A percentile compares a stretch with the other conserved stretches of the same genome.
phyloP scores from a whole-genome alignment of 805 yeast species.

The Ogataea ramenticola region DNA sequence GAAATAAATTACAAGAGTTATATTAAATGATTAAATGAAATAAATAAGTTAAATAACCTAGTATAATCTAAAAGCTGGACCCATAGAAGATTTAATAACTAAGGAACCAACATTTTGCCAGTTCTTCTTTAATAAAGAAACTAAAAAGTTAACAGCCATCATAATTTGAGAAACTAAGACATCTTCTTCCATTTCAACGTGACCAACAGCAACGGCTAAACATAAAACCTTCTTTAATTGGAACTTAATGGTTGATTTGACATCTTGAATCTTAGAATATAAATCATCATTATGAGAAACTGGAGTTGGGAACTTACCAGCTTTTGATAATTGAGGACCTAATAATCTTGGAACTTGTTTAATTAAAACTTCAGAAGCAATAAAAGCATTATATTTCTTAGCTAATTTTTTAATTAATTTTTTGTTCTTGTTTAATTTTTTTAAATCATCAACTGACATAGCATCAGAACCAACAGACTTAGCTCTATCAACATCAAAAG shows the following conservation, averaged over 20 bases:
- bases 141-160: constrained; percentile 98
- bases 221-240: constrained; percentile 99
- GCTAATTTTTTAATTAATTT: constrained; percentile 99
- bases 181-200: constrained; percentile 99
- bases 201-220: constrained; percentile 98
- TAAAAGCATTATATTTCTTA: constrained; percentile 99
- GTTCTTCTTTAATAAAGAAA: constrained; percentile 98
- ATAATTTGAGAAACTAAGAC: constrained; percentile 93
- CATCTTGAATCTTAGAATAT: constrained; percentile 92
- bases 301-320: constrained; percentile 99
- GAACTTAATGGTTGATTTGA: constrained; percentile 99
- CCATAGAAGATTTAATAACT: constrained; percentile 99
- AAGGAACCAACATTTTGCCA: constrained; percentile 99
- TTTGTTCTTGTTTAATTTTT: constrained; percentile 99
- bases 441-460: constrained; percentile 99
- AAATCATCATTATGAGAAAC: constrained; percentile 99
- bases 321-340: constrained; percentile 99
- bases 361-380: constrained; percentile 98
- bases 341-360: constrained; percentile 99
- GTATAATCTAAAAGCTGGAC: constrained; percentile 99
- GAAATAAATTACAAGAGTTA: no score
- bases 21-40: neutral
- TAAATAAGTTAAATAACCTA: constrained; percentile 34
- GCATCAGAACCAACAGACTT: constrained; percentile 99
- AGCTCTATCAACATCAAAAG: constrained; percentile 99